Evolutionary conservation across 176 grass and related monocot species (phyloP).

Genomic region (Phoenix roebelenii): DNA sequence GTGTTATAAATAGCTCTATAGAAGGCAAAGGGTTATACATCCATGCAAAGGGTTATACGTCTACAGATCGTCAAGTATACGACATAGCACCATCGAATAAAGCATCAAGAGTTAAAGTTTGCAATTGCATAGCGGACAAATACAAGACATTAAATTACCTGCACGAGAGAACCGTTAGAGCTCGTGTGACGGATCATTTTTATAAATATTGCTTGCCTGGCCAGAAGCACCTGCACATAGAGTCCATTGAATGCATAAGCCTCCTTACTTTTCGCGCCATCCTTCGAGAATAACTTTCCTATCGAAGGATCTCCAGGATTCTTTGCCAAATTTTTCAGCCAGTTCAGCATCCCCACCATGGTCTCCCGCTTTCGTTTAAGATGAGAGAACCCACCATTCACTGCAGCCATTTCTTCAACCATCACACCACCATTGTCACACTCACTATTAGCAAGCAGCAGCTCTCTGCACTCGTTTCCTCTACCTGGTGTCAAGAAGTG

Average conservation of each 20-base stretch:
- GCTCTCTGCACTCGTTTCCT: neutral
- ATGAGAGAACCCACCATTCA: constrained; percentile 3
- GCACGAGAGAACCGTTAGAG: neutral
- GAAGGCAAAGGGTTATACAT: no score
- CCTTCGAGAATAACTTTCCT: neutral
- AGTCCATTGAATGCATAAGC: neutral
- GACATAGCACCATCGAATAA: no score
- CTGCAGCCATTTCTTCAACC: neutral
- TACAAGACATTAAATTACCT: constrained; percentile 3
- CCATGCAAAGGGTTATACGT: no score
- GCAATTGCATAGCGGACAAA: neutral
- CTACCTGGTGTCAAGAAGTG: constrained; percentile 13
- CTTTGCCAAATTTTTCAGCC: constrained; percentile 31
- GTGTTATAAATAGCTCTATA: no score
- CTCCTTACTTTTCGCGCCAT: constrained; percentile 10
- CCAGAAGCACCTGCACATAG: neutral
- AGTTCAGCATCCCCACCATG: constrained; percentile 37
- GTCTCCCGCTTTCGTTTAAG: constrained; percentile 38
- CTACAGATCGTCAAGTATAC: no score
- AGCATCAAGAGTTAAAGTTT: neutral
- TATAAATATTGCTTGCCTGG: constrained; percentile 8
- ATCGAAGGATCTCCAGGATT: constrained; percentile 6
- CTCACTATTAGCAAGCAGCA: neutral
- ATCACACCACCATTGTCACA: neutral
- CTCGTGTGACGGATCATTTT: constrained; percentile 1